phyloP scores from a whole-genome alignment of 805 yeast species.

The Hanseniaspora mollemarum region DNA sequence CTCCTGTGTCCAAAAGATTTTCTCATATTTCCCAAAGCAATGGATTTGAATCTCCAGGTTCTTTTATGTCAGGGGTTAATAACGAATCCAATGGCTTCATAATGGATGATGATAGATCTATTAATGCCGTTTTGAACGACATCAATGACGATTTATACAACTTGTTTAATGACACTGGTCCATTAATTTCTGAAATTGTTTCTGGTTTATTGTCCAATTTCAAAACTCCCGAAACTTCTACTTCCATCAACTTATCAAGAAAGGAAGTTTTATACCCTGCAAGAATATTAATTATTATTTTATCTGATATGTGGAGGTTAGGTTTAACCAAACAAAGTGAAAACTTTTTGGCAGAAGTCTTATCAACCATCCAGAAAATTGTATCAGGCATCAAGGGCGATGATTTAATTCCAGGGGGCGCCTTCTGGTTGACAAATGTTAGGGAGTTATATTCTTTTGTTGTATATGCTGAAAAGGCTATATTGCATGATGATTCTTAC shows the following conservation, averaged over 20 bases:
- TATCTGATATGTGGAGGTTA: slow-evolving; percentile 96
- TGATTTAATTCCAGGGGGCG: slow-evolving; percentile 80
- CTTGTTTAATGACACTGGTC: slow-evolving; percentile 56
- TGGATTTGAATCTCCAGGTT: slow-evolving; percentile 18
- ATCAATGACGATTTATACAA: slow-evolving; percentile 66
- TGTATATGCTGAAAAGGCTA: slow-evolving; percentile 85
- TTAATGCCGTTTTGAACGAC: slow-evolving; percentile 44
- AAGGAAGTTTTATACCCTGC: slow-evolving; percentile 95
- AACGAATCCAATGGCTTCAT: slow-evolving; percentile 18
- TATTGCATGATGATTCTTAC: slow-evolving; percentile 68
- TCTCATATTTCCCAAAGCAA: slow-evolving; percentile 19
- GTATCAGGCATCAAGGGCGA: slow-evolving; percentile 74
- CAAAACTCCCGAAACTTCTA: slow-evolving; percentile 75
- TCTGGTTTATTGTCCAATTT: slow-evolving; percentile 76
- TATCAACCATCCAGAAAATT: slow-evolving; percentile 73
- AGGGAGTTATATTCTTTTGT: slow-evolving; percentile 93
- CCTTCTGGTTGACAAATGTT: slow-evolving; percentile 94
- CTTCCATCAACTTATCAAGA: slow-evolving; percentile 68
- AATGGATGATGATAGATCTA: slow-evolving; percentile 34
- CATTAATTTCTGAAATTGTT: slow-evolving; percentile 69
- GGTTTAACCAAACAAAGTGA: slow-evolving; percentile 90
- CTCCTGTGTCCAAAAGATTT: slow-evolving; percentile 13
- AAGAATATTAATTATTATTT: slow-evolving; percentile 77
- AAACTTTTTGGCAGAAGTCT: slow-evolving; percentile 76
- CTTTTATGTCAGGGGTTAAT: neutral